Evolutionary conservation across 2,329 filamentous ascomycete genomes (phyloP).

Genomic region (Immersiporthe knoxdaviesiana): DNA sequence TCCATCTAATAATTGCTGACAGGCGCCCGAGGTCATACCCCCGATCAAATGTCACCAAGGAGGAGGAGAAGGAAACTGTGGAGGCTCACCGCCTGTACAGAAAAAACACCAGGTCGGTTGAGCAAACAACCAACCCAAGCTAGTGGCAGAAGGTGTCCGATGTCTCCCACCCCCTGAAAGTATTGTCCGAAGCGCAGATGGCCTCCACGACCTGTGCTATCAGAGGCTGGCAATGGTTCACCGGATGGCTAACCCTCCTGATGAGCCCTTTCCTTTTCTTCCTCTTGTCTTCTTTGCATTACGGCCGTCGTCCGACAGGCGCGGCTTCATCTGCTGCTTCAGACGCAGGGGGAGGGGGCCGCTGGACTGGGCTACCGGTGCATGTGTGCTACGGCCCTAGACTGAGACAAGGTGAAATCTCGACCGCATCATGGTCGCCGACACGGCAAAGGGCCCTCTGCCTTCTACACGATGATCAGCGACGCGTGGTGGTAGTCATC

Average conservation of each 20-base stretch:
- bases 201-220: background rate
- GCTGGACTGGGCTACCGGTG: background rate
- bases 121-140: background rate
- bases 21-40: background rate
- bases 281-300: background rate
- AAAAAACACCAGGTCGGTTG: background rate
- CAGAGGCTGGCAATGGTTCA: background rate
- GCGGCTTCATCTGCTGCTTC: background rate
- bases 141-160: background rate
- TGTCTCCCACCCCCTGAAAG: background rate
- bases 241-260: background rate
- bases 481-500: background rate
- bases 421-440: conserved; percentile 7
- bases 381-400: background rate
- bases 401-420: conserved; percentile 10
- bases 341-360: background rate
- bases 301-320: background rate
- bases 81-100: background rate
- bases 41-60: background rate
- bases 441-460: conserved; percentile 4
- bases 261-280: background rate
- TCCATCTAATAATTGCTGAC: background rate
- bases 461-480: background rate
- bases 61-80: background rate
- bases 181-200: background rate